Percentiles rank a stretch among this genome's conserved stretches.
These are phyloP conservation scores for Penicillium corylophilum DNA, from an alignment of 2,329 filamentous ascomycete species.

Conservation along the genomic window DNA sequence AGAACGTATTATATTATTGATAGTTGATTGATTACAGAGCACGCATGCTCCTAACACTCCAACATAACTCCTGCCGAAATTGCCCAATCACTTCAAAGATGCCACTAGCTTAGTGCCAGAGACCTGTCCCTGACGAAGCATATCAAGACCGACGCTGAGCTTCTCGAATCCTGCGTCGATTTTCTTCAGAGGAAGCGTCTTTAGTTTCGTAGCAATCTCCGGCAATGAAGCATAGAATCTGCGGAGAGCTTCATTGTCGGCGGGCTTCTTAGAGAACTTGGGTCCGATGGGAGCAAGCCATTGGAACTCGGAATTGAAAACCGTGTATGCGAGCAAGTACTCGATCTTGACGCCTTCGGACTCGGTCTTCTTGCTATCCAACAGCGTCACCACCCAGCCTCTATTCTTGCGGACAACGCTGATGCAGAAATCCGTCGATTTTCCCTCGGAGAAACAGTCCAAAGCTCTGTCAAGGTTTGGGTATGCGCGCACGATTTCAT, in stretches of 20 bases:
- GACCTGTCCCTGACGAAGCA: slow-evolving; percentile 14
- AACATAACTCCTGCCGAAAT: neutral
- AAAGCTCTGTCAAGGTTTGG: slow-evolving; percentile 13
- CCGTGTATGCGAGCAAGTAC: slow-evolving; percentile 11
- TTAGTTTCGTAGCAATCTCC: slow-evolving; percentile 5
- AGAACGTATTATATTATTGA: no score
- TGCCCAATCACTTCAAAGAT: neutral
- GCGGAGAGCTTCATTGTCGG: slow-evolving; percentile 11
- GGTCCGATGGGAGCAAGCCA: slow-evolving; percentile 13
- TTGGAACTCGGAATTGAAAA: slow-evolving; percentile 14
- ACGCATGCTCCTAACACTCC: neutral
- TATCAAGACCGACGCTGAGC: slow-evolving; percentile 4
- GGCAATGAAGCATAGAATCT: slow-evolving; percentile 11
- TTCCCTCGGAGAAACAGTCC: slow-evolving; percentile 18
- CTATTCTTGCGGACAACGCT: slow-evolving; percentile 7
- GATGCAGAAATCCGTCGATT: slow-evolving; percentile 12
- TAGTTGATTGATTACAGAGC: no score
- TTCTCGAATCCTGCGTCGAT: slow-evolving; percentile 8
- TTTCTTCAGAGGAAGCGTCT: slow-evolving; percentile 6
- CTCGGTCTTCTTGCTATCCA: slow-evolving; percentile 7
- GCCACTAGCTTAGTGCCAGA: slow-evolving; percentile 14
- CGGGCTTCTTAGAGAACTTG: slow-evolving; percentile 9
- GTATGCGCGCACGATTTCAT: slow-evolving; percentile 12
- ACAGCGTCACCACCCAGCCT: slow-evolving; percentile 13
- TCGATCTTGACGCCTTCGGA: slow-evolving; percentile 12